Evolutionary conservation across 805 yeast genomes (phyloP).

Genomic region (Hanseniaspora meyeri): DNA sequence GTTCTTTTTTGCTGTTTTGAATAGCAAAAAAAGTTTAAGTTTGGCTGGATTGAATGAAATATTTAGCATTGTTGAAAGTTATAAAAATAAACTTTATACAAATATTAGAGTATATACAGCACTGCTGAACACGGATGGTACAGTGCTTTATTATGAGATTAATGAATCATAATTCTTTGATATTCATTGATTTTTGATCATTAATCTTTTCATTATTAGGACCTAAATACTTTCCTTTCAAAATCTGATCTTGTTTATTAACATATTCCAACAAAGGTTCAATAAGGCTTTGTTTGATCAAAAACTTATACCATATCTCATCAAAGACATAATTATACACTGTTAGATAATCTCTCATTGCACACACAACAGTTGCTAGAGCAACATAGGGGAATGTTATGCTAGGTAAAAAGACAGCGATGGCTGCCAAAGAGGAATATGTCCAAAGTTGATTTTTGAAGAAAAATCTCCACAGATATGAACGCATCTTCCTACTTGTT

Average conservation of each 20-base stretch:
- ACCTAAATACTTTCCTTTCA: conserved; percentile 8
- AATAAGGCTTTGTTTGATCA: conserved; percentile 7
- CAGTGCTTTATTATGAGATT: not conserved
- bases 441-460: conserved; percentile 8
- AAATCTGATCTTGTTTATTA: conserved; percentile 5
- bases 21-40: not conserved
- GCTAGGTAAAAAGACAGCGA: not conserved
- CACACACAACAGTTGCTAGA: not conserved
- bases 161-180: conserved; percentile 7
- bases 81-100: not conserved
- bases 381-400: not conserved
- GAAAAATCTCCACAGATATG: conserved; percentile 9
- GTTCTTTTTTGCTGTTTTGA: not conserved
- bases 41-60: not conserved
- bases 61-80: not conserved
- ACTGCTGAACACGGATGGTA: conserved; percentile 3
- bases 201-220: not conserved
- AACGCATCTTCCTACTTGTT: conserved; percentile 10
- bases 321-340: conserved; percentile 9
- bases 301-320: conserved; percentile 12
- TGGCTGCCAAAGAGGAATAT: conserved; percentile 2
- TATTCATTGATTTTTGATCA: not conserved
- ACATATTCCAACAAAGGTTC: conserved; percentile 10
- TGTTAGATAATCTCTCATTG: conserved; percentile 10
- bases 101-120: conserved; percentile 3